phyloP scores from a whole-genome alignment of 495 filamentous ascomycete genomes.

The Xylaria bambusicola region DNA sequence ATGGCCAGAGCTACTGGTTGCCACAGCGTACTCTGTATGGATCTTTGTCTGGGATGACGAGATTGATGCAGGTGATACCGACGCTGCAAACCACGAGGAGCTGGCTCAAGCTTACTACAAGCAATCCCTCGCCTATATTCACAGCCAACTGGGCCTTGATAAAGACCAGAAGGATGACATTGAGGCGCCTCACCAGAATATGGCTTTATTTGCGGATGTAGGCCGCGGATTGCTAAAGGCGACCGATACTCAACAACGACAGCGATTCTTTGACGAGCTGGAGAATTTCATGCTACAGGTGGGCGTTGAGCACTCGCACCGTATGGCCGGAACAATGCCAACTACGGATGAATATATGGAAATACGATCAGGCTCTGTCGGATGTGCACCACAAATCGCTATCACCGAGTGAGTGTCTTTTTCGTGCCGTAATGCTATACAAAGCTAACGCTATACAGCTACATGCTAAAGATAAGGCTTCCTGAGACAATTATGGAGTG shows the following conservation, averaged over 20 bases:
- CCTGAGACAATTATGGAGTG: constrained; percentile 33
- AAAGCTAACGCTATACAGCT: constrained; percentile 19
- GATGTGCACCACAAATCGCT: constrained; percentile 32
- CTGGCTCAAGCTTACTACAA: constrained; percentile 30
- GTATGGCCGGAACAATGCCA: constrained; percentile 28
- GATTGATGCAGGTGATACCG: constrained; percentile 33
- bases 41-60: constrained; percentile 37
- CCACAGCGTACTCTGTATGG: constrained; percentile 33
- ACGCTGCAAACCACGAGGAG: constrained; percentile 27
- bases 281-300: constrained; percentile 34
- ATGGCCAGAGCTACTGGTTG: constrained; percentile 31
- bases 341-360: constrained; percentile 27
- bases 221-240: constrained; percentile 20
- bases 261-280: constrained; percentile 31
- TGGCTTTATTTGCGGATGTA: constrained; percentile 30
- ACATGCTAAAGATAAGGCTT: constrained; percentile 31
- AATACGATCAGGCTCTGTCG: constrained; percentile 31
- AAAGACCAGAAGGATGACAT: constrained; percentile 8
- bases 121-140: constrained; percentile 27
- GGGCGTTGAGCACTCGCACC: constrained; percentile 26
- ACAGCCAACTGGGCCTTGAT: constrained; percentile 23
- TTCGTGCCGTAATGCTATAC: neutral
- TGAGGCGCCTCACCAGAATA: constrained; percentile 23
- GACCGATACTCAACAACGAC: constrained; percentile 26
- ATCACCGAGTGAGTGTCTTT: constrained; percentile 29